phyloP scores from a whole-genome alignment of 2,329 filamentous ascomycete species.

The Coleophoma cylindrospora region DNA sequence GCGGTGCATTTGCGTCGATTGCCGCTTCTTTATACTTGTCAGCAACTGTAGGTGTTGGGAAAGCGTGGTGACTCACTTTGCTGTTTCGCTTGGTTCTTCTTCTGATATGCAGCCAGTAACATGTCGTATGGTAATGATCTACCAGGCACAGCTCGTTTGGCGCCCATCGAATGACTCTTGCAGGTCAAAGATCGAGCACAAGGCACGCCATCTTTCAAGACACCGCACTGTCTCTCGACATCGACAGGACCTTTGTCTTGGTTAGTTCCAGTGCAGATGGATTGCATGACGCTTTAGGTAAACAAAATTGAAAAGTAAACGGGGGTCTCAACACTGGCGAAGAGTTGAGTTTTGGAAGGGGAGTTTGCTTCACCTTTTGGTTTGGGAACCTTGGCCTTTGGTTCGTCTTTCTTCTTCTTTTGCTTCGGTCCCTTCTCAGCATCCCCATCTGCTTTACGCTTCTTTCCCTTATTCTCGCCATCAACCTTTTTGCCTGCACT shows the following conservation, averaged over 20 bases:
- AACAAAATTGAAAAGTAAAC: neutral
- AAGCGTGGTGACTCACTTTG: conserved; percentile 61
- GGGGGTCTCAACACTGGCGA: neutral
- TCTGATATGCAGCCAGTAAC: conserved; percentile 82
- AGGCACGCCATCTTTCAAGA: conserved; percentile 78
- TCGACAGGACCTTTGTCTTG: conserved; percentile 67
- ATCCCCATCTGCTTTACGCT: conserved; percentile 70
- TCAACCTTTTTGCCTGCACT: conserved; percentile 60
- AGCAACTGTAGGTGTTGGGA: conserved; percentile 9
- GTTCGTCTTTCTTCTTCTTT: conserved; percentile 94
- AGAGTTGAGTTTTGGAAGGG: neutral
- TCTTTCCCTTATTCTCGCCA: conserved; percentile 67
- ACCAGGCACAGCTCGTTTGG: conserved; percentile 83
- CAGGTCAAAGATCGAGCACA: conserved; percentile 88
- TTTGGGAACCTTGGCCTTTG: conserved; percentile 77
- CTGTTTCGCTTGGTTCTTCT: conserved; percentile 98
- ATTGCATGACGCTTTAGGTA: neutral
- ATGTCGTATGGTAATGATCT: conserved; percentile 89
- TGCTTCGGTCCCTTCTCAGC: conserved; percentile 79
- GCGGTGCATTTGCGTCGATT: conserved; percentile 86
- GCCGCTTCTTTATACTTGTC: conserved; percentile 65
- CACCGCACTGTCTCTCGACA: conserved; percentile 90
- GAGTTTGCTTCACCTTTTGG: conserved; percentile 59
- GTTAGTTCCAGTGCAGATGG: neutral
- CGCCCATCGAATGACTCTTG: conserved; percentile 93